Conservation (phyloP, 1,284 basidiomycete species). For the Apiotrichum laibachii region DNA sequence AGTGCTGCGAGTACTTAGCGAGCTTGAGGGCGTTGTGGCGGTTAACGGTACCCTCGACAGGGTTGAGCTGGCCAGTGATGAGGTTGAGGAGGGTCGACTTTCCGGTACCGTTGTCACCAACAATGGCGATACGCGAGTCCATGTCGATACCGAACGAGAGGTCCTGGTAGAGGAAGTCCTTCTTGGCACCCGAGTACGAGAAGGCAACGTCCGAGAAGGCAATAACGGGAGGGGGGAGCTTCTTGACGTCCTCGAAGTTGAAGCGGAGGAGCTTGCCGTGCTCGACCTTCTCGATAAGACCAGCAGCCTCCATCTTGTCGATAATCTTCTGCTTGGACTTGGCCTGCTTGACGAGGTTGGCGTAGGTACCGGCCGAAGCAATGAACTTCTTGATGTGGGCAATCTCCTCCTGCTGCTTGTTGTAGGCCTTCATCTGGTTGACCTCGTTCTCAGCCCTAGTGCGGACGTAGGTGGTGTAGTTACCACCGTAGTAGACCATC, state of each 20-base stretch:
- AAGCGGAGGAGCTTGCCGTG: constrained; percentile 71
- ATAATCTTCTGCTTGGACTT: constrained; percentile 99
- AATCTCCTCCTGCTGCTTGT: constrained; percentile 98
- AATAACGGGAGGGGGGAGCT: constrained; percentile 94
- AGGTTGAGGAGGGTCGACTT: constrained; percentile 97
- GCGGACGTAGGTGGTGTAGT: constrained; percentile 93
- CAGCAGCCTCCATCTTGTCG: constrained; percentile 99
- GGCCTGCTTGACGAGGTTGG: constrained; percentile 96
- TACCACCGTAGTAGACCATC: constrained; percentile 89
- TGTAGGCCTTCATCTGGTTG: constrained; percentile 98
- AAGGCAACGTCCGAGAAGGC: constrained; percentile 94
- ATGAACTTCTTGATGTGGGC: constrained; percentile 97
- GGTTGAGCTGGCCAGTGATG: constrained; percentile 80
- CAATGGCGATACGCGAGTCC: constrained; percentile 73
- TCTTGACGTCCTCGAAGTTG: constrained; percentile 93
- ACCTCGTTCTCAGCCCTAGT: constrained; percentile 97
- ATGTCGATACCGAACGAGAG: constrained; percentile 90
- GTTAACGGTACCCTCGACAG: constrained; percentile 77
- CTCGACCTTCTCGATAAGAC: constrained; percentile 87
- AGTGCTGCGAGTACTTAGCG: constrained; percentile 97
- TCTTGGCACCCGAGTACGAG: constrained; percentile 83
- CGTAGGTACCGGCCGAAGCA: constrained; percentile 96
- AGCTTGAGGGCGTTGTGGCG: constrained; percentile 89
- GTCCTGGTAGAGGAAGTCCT: constrained; percentile 83
- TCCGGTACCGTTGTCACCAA: constrained; percentile 96